Conservation (phyloP, 2,329 filamentous ascomycete genomes). For the Microcyclosporella mali region DNA sequence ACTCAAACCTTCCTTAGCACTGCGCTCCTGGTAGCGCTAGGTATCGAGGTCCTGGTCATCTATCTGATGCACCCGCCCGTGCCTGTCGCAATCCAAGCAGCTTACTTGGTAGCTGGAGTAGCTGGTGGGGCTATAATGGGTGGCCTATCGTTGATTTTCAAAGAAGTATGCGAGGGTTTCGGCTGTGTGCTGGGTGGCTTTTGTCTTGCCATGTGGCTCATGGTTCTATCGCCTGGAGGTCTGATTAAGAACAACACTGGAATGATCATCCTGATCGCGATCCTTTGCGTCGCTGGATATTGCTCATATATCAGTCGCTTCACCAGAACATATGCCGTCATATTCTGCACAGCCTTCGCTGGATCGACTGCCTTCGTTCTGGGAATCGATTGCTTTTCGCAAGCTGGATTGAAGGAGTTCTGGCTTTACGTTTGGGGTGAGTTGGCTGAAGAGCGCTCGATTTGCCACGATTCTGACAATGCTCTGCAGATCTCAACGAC, state of each 20-base stretch:
- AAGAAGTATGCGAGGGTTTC: slow-evolving; percentile 76
- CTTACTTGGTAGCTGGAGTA: slow-evolving; percentile 72
- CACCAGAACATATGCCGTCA: slow-evolving; percentile 72
- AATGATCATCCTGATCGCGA: slow-evolving; percentile 69
- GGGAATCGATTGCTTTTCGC: slow-evolving; percentile 84
- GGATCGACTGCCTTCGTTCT: slow-evolving; percentile 74
- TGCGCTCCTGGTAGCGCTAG: slow-evolving; percentile 64
- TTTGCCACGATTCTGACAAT: slow-evolving; percentile 10
- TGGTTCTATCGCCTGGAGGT: slow-evolving; percentile 70
- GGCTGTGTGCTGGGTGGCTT: slow-evolving; percentile 84
- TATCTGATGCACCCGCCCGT: slow-evolving; percentile 83
- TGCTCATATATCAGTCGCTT: slow-evolving; percentile 71
- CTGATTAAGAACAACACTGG: slow-evolving; percentile 57
- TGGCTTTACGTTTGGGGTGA: slow-evolving; percentile 86
- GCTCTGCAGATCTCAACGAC: slow-evolving; percentile 57
- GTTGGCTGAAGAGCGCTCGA: slow-evolving; percentile 21
- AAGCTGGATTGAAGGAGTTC: slow-evolving; percentile 89
- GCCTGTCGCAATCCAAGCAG: slow-evolving; percentile 70
- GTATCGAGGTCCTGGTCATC: slow-evolving; percentile 72
- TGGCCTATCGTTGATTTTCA: slow-evolving; percentile 67
- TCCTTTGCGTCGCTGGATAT: slow-evolving; percentile 62
- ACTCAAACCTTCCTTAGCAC: slow-evolving; percentile 75
- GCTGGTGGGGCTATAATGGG: slow-evolving; percentile 70
- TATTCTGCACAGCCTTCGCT: slow-evolving; percentile 68
- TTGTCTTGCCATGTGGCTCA: slow-evolving; percentile 82